Conservation (phyloP, 2,329 filamentous ascomycete genomes). For the Talaromyces sp. region DNA sequence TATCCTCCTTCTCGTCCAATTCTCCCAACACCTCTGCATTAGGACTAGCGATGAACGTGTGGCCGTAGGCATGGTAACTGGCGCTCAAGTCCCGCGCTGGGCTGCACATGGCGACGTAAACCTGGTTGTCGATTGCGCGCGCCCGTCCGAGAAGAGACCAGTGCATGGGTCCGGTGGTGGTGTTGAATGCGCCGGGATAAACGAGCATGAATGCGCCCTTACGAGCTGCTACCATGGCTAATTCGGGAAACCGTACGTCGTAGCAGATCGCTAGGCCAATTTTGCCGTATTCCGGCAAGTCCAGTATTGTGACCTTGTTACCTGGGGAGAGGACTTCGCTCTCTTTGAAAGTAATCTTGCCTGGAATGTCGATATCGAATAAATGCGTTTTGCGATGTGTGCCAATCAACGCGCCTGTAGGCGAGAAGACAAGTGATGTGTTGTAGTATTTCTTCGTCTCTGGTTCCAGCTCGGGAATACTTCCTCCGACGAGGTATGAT, state of each 20-base stretch:
- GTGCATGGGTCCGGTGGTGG: constrained; percentile 86
- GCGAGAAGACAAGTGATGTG: constrained; percentile 79
- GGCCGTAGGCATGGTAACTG: constrained; percentile 85
- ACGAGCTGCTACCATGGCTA: constrained; percentile 83
- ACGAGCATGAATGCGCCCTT: constrained; percentile 82
- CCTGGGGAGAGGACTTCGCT: constrained; percentile 84
- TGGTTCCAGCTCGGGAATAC: constrained; percentile 77
- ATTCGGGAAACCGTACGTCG: constrained; percentile 92
- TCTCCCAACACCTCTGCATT: constrained; percentile 78
- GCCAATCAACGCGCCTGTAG: constrained; percentile 73
- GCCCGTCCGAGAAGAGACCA: constrained; percentile 82
- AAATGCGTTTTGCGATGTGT: constrained; percentile 92
- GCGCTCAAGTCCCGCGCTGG: constrained; percentile 77
- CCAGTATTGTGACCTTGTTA: constrained; percentile 78
- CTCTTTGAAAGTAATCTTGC: constrained; percentile 87
- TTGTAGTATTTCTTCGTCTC: constrained; percentile 77
- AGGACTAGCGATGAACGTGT: constrained; percentile 83
- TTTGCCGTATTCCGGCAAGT: constrained; percentile 83
- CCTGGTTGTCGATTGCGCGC: constrained; percentile 87
- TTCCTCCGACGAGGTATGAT: constrained; percentile 83
- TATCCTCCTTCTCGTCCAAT: constrained; percentile 73
- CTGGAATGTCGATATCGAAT: constrained; percentile 97
- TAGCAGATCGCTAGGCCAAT: constrained; percentile 94
- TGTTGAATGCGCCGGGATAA: constrained; percentile 96
- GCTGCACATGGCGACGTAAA: constrained; percentile 89